Evolutionary conservation across 1,139 yeast genomes (phyloP), one percentile per base, ranked within the genome.

Genomic region (Pichia sp.): DNA sequence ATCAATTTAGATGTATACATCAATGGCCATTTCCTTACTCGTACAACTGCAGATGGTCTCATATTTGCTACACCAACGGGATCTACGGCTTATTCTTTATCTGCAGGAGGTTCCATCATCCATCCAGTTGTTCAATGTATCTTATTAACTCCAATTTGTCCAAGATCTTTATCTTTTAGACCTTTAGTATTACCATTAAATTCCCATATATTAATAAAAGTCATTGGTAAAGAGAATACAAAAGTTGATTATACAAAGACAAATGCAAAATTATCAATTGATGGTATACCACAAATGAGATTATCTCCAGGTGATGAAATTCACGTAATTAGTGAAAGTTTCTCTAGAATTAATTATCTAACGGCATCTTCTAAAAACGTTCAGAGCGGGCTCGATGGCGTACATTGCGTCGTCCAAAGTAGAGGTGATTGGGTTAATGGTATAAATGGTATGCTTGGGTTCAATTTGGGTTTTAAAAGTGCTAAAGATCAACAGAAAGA

Each of bases 361-460:
- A 9, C 11, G 8, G 12, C 4, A 12, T n/a, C 17, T n/a, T 12
- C 10, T 6, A 16, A 7, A 12, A 15, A 7, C n/a, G 12, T 11
- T 7, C 11, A 15, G 9, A 9, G 5, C 10, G 50, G 40, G 29
- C 32, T 64, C 23, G 65, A 74, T 22, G 94, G 95, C 1, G 76
- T 88, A n/a, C 86, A 93, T 80, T 87, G 96, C 60, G 79, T 88
- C 5, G 85, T 94, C 0, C 70, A 78, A 39, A 68, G 79, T 11
- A 86, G 79, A 44, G 80, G 82, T 45, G 96, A 88, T 55, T 88
- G 97, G 97, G 85, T 88, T 2, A 72, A 72, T 42, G 95, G 93
- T 34, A 77, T 88, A 40, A 88, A 88, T 52, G 88, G 84, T 47
- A 66, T 88, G 43, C 62, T 88, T 27, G 96, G 96, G 3, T 88